These are phyloP conservation scores for Scleromitrula shiraiana DNA, from an alignment of 2,329 filamentous ascomycete genomes.

Conservation along the genomic window DNA sequence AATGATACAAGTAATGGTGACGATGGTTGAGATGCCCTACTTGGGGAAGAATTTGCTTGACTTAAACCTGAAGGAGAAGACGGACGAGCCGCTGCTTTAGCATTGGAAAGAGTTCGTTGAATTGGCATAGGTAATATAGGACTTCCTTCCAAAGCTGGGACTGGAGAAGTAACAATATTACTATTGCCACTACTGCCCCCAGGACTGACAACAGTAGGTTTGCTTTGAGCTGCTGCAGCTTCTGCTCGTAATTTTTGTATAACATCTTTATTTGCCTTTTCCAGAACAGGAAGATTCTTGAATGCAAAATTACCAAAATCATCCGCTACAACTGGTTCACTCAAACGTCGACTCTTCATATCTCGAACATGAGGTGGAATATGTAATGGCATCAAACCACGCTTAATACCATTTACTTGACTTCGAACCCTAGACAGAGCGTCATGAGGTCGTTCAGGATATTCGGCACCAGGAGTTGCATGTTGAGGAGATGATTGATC, in stretches of 20 bases:
- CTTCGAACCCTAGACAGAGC: conserved; percentile 82
- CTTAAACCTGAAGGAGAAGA: conserved; percentile 77
- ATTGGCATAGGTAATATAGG: conserved; percentile 73
- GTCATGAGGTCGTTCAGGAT: conserved; percentile 86
- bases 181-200: conserved; percentile 5
- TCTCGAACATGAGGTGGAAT: conserved; percentile 96
- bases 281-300: conserved; percentile 92
- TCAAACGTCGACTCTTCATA: conserved; percentile 75
- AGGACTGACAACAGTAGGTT: conserved; percentile 30
- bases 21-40: conserved; percentile 72
- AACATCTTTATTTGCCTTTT: conserved; percentile 98
- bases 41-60: conserved; percentile 80
- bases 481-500: conserved; percentile 73
- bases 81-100: conserved; percentile 68
- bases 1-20: conserved; percentile 96
- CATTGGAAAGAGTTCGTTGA: conserved; percentile 75
- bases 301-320: conserved; percentile 96
- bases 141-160: conserved; percentile 71
- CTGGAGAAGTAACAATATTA: conserved; percentile 43
- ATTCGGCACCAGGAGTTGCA: conserved; percentile 63
- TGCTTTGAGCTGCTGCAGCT: conserved; percentile 63
- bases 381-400: conserved; percentile 87
- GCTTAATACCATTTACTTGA: conserved; percentile 81
- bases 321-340: conserved; percentile 80
- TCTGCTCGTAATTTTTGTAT: conserved; percentile 93